Evolutionary conservation across 495 filamentous ascomycete species (phyloP).

Genomic region (Hypoxylon trugodes): DNA sequence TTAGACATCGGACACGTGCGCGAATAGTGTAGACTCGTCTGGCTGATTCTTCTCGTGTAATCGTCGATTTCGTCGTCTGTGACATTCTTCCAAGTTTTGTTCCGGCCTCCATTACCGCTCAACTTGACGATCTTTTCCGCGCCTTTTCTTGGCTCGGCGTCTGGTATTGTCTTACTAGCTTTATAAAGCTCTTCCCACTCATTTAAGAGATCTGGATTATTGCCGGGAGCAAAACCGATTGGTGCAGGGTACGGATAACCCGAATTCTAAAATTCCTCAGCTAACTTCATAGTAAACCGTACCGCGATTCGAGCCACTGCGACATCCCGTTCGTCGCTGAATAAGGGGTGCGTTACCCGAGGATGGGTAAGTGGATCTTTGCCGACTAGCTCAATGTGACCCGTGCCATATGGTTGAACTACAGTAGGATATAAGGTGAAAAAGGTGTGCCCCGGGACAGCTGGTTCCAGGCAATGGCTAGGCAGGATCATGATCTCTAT

Average conservation of each 20-base stretch:
- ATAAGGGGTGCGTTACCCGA: constrained; percentile 17
- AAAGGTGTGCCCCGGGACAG: constrained; percentile 9
- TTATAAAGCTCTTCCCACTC: neutral
- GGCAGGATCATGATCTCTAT: constrained; percentile 43
- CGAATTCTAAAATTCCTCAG: constrained; percentile 33
- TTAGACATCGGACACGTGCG: constrained; percentile 43
- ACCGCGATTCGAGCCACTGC: constrained; percentile 12
- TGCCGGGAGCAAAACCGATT: constrained; percentile 31
- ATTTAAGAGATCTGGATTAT: constrained; percentile 26
- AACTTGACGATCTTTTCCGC: no score
- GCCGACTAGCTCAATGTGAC: constrained; percentile 46
- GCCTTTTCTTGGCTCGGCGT: neutral
- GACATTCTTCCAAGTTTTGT: constrained; percentile 27
- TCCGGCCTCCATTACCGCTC: no score
- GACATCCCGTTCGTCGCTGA: constrained; percentile 5
- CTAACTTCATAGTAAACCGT: constrained; percentile 40
- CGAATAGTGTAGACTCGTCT: constrained; percentile 33
- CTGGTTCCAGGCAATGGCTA: constrained; percentile 5
- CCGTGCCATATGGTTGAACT: constrained; percentile 48
- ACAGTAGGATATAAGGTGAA: constrained; percentile 36
- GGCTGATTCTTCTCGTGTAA: constrained; percentile 20
- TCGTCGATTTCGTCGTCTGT: constrained; percentile 43
- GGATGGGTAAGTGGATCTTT: constrained; percentile 43
- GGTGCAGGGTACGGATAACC: constrained; percentile 33
- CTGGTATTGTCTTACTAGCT: neutral